phyloP scores from a whole-genome alignment of 192 early-diverging fungal species.

The Mortierella alpina region DNA sequence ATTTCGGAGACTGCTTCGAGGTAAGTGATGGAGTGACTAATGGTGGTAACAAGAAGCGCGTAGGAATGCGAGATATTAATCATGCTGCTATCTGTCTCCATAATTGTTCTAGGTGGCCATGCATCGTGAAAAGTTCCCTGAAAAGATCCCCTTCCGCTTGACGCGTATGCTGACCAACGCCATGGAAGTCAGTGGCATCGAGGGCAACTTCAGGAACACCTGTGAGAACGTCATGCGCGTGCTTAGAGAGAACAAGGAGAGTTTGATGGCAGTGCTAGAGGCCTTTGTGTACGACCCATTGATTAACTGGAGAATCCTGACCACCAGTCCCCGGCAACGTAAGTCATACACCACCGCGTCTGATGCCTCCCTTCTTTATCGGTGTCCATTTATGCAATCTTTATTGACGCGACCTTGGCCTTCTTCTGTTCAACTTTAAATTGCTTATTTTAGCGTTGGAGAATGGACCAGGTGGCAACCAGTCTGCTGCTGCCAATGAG shows the following conservation, averaged over 20 bases:
- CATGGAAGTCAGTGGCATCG: constrained; percentile 97
- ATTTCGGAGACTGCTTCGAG: constrained; percentile 98
- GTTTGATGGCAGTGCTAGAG: constrained; percentile 97
- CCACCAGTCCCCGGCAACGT: constrained; percentile 62
- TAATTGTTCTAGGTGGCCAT: constrained; percentile 78
- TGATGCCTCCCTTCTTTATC: background rate
- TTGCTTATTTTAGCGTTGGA: constrained; percentile 24
- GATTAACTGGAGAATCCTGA: constrained; percentile 88
- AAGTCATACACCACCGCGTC: background rate
- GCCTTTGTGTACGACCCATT: constrained; percentile 98
- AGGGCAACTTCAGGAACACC: constrained; percentile 95
- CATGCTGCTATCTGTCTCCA: background rate
- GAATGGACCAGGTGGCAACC: constrained; percentile 38
- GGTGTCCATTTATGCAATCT: background rate
- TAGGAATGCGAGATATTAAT: background rate
- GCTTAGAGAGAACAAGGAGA: constrained; percentile 93
- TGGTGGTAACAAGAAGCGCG: background rate
- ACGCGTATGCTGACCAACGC: constrained; percentile 98
- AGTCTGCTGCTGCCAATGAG: constrained; percentile 16
- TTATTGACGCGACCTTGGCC: background rate
- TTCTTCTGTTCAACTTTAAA: background rate
- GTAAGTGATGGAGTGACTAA: constrained; percentile 36
- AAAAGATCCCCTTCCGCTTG: constrained; percentile 98
- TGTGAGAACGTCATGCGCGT: constrained; percentile 97
- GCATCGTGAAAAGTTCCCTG: constrained; percentile 96